Conservation (phyloP, 2,329 filamentous ascomycete species). For the Grosmannia penicillata region DNA sequence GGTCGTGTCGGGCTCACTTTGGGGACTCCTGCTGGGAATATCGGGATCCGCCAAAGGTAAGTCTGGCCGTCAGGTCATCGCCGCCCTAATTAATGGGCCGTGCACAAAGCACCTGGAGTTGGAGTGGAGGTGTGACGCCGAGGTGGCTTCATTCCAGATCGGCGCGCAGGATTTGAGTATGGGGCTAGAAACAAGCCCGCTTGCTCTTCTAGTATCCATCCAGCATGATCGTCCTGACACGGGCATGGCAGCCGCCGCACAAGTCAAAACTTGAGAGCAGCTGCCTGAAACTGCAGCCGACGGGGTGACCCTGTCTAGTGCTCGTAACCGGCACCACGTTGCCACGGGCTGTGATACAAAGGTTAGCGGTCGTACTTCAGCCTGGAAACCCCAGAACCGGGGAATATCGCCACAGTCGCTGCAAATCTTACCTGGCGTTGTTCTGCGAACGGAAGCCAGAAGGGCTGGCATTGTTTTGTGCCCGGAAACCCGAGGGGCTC, state of each 20-base stretch:
- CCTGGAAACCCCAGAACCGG: neutral
- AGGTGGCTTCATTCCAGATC: too few species aligned
- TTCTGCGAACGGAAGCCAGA: slow-evolving; percentile 12
- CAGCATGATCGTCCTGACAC: neutral
- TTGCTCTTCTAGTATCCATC: too few species aligned
- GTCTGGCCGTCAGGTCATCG: too few species aligned
- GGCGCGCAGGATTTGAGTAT: too few species aligned
- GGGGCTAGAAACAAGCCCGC: too few species aligned
- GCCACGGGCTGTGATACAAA: slow-evolving; percentile 33
- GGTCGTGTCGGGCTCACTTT: neutral
- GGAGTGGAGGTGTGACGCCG: too few species aligned
- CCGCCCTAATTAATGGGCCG: too few species aligned
- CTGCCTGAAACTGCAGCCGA: neutral
- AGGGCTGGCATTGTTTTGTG: slow-evolving; percentile 24
- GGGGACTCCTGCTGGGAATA: too few species aligned
- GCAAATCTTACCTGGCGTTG: slow-evolving; percentile 22
- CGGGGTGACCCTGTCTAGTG: slow-evolving; percentile 8
- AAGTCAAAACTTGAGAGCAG: neutral
- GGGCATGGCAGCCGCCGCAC: neutral
- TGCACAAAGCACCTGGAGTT: too few species aligned
- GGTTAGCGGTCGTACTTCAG: neutral
- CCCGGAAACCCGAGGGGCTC: slow-evolving; percentile 16
- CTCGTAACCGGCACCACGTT: slow-evolving; percentile 41
- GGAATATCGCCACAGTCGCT: neutral
- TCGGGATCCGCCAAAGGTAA: too few species aligned